Percentiles rank a stretch among this genome's conserved stretches.
phyloP scores from a whole-genome alignment of 2,329 filamentous ascomycete species.

The Epichloe hybrida region DNA sequence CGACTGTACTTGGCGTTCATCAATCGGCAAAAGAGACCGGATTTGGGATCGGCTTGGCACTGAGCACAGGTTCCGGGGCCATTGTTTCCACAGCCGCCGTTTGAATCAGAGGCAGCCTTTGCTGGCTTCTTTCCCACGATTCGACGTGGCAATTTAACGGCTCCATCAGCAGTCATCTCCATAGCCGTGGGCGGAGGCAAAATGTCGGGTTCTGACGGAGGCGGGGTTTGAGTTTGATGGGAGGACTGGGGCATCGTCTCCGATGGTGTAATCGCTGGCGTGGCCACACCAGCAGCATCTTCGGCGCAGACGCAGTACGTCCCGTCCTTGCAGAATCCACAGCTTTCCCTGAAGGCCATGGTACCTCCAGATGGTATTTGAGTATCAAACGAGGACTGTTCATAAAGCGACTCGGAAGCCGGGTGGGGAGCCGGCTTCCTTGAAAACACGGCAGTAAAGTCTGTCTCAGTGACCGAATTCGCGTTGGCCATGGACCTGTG shows the following conservation, averaged over 20 bases:
- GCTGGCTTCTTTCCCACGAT: constrained; percentile 15
- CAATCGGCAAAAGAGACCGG: constrained; percentile 71
- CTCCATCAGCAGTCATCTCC: constrained; percentile 46
- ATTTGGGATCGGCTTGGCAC: constrained; percentile 64
- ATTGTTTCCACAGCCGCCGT: constrained; percentile 44
- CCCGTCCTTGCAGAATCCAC: constrained; percentile 72
- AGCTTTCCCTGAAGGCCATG: constrained; percentile 49
- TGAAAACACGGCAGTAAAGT: constrained; percentile 57
- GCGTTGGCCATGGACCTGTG: constrained; percentile 25
- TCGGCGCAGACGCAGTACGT: constrained; percentile 76
- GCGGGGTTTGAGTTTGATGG: constrained; percentile 41
- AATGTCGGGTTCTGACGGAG: constrained; percentile 47
- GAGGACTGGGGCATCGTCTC: constrained; percentile 28
- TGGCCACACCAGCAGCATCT: constrained; percentile 26
- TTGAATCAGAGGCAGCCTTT: constrained; percentile 11
- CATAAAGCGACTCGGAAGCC: constrained; percentile 1
- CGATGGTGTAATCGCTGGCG: constrained; percentile 25
- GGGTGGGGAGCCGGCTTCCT: constrained; percentile 18
- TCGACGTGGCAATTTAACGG: constrained; percentile 42
- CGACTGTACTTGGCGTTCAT: constrained; percentile 53
- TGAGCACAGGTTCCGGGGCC: constrained; percentile 70
- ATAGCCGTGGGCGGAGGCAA: constrained; percentile 37
- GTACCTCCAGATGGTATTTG: constrained; percentile 22
- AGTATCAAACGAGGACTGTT: background rate
- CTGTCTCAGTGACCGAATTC: constrained; percentile 52